A percentile compares a stretch with the other conserved stretches of the same genome.
phyloP scores from a whole-genome alignment of 2,329 filamentous ascomycete genomes.

The Colletotrichum liaoningense region DNA sequence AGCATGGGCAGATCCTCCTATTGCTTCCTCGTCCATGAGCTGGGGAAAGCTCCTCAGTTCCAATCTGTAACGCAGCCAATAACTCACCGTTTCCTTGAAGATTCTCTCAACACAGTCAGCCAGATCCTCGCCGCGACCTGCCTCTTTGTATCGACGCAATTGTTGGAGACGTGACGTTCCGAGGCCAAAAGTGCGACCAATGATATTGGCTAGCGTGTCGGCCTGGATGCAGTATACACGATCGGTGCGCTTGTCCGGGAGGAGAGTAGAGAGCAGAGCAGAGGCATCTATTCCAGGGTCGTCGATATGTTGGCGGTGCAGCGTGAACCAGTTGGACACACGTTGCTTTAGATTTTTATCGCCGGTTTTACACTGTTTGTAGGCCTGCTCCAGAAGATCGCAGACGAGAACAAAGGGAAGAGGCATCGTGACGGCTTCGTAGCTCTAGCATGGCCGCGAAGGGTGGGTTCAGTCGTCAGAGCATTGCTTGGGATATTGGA shows the following conservation, averaged over 20 bases:
- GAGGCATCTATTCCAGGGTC: slow-evolving; percentile 65
- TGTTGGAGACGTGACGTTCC: slow-evolving; percentile 70
- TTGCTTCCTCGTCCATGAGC: slow-evolving; percentile 34
- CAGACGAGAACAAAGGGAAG: slow-evolving; percentile 78
- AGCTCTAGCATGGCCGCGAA: slow-evolving; percentile 8
- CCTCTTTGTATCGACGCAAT: slow-evolving; percentile 70
- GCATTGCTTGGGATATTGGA: neutral
- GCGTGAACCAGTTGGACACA: slow-evolving; percentile 75
- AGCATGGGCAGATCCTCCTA: neutral
- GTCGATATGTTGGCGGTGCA: slow-evolving; percentile 69
- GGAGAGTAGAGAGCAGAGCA: slow-evolving; percentile 79
- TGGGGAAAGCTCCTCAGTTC: slow-evolving; percentile 37
- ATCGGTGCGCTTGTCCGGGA: slow-evolving; percentile 82
- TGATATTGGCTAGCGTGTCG: slow-evolving; percentile 70
- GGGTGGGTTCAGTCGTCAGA: too few relatives aligned
- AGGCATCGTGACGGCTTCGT: slow-evolving; percentile 58
- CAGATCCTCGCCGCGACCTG: slow-evolving; percentile 72
- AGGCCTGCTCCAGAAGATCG: slow-evolving; percentile 77
- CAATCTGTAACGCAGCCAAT: neutral
- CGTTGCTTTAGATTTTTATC: slow-evolving; percentile 46
- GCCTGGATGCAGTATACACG: slow-evolving; percentile 80
- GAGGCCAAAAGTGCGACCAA: slow-evolving; percentile 74
- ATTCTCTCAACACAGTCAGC: slow-evolving; percentile 77
- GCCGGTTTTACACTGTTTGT: slow-evolving; percentile 53
- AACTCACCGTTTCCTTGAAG: slow-evolving; percentile 68